Evolutionary conservation across 441 rosid genomes (phyloP).

Genomic region (Corymbia calophylla): DNA sequence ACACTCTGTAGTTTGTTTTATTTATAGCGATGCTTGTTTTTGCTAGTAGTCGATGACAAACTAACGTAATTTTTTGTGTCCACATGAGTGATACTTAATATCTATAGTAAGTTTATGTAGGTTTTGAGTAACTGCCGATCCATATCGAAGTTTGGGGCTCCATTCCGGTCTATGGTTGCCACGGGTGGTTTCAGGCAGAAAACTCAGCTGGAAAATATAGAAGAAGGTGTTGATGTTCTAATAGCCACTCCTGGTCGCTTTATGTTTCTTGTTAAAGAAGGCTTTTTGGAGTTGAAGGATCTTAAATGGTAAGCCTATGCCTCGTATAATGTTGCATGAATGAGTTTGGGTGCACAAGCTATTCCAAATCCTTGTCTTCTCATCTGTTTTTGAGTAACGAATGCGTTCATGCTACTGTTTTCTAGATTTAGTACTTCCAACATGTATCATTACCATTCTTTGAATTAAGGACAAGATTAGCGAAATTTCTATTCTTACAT

Average conservation of each 20-base stretch:
- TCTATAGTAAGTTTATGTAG: slow-evolving; percentile 25
- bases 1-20: neutral
- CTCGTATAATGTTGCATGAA: neutral
- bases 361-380: neutral
- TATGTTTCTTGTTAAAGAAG: slow-evolving; percentile 65
- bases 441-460: neutral
- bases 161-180: slow-evolving; percentile 82
- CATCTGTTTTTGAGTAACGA: neutral
- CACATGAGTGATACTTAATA: neutral
- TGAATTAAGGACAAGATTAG: neutral
- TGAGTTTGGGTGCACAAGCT: neutral
- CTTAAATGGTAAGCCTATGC: slow-evolving; percentile 53
- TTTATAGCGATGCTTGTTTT: neutral
- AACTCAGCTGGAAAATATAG: slow-evolving; percentile 77
- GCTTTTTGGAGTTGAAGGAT: slow-evolving; percentile 51
- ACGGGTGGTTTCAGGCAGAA: slow-evolving; percentile 87
- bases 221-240: slow-evolving; percentile 72
- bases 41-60: neutral
- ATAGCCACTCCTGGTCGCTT: slow-evolving; percentile 94
- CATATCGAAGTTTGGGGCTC: slow-evolving; percentile 80
- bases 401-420: neutral
- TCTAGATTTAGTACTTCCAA: neutral
- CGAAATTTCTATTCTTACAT: neutral
- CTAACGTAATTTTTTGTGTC: neutral
- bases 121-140: slow-evolving; percentile 70